Conservation (phyloP, 345 rosid species). For the Murraya paniculata region DNA sequence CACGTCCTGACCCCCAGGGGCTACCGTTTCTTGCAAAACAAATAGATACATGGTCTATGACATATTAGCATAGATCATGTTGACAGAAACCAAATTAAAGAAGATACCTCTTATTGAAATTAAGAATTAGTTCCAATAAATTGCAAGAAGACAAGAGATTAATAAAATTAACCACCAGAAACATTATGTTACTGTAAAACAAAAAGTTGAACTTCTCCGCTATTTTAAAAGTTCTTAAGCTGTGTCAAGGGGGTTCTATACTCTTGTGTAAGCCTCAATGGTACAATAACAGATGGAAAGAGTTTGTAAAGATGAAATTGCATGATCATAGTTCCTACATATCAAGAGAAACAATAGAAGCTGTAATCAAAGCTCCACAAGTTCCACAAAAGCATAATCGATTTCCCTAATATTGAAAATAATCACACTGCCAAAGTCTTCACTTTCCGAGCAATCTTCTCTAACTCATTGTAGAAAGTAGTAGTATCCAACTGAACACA, state of each 20-base stretch:
- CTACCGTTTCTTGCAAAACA: constrained; percentile 93
- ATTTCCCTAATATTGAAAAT: neutral
- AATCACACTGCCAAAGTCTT: neutral
- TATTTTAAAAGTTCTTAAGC: neutral
- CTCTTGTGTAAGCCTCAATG: neutral
- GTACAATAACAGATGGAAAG: neutral
- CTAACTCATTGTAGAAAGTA: neutral
- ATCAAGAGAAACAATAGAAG: neutral
- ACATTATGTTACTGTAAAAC: neutral
- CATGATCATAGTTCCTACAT: neutral
- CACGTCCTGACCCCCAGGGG: constrained; percentile 99
- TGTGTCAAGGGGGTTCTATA: neutral
- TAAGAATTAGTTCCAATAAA: too few relatives aligned
- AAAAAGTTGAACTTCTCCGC: neutral
- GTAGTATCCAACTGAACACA: neutral
- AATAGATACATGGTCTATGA: constrained; percentile 70
- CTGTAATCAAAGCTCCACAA: neutral
- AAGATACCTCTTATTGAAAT: neutral
- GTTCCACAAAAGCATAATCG: neutral
- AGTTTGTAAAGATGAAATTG: neutral
- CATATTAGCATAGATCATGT: neutral
- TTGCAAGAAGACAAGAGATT: neutral
- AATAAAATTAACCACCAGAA: neutral
- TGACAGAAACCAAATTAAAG: neutral
- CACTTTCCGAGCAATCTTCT: neutral